Percentiles rank a stretch among this genome's conserved stretches.
Conservation (phyloP, 805 yeast genomes). For the Yamadazyma tumulicola region DNA sequence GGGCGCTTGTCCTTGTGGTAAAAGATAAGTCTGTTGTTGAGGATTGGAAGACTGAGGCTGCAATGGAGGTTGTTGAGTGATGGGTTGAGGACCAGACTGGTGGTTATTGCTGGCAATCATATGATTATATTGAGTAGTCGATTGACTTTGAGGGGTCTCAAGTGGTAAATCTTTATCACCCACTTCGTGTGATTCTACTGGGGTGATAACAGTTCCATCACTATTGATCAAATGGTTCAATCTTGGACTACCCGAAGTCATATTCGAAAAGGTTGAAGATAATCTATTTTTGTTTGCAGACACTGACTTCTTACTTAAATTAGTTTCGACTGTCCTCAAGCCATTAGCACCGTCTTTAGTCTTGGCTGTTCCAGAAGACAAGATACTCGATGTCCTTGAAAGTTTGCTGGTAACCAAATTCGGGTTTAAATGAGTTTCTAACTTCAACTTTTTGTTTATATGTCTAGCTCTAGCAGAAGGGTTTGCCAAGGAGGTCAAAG, state of each 20-base stretch:
- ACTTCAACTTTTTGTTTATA: constrained; percentile 21
- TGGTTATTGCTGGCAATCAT: background rate
- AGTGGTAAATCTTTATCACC: constrained; percentile 3
- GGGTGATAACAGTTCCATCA: constrained; percentile 43
- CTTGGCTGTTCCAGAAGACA: constrained; percentile 6
- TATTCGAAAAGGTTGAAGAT: constrained; percentile 37
- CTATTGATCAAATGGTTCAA: constrained; percentile 41
- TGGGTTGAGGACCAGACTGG: background rate
- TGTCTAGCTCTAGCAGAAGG: constrained; percentile 54
- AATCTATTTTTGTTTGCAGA: constrained; percentile 19
- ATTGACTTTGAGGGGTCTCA: constrained; percentile 2
- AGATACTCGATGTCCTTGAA: constrained; percentile 11
- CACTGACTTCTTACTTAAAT: constrained; percentile 5
- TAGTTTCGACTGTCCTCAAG: constrained; percentile 8
- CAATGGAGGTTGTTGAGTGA: constrained; percentile 1
- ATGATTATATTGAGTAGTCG: background rate
- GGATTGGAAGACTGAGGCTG: constrained; percentile 2
- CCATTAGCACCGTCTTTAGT: constrained; percentile 4
- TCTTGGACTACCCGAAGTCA: constrained; percentile 30
- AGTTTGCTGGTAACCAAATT: constrained; percentile 10
- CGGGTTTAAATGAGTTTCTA: constrained; percentile 12
- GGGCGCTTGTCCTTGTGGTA: constrained; percentile 6
- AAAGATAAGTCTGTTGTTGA: constrained; percentile 2
- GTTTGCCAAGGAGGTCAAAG: constrained; percentile 59
- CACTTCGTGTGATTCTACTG: constrained; percentile 27